These are phyloP conservation scores for Hypoxylon sp. DNA, from an alignment of 2,329 filamentous ascomycete species.

Conservation along the genomic window DNA sequence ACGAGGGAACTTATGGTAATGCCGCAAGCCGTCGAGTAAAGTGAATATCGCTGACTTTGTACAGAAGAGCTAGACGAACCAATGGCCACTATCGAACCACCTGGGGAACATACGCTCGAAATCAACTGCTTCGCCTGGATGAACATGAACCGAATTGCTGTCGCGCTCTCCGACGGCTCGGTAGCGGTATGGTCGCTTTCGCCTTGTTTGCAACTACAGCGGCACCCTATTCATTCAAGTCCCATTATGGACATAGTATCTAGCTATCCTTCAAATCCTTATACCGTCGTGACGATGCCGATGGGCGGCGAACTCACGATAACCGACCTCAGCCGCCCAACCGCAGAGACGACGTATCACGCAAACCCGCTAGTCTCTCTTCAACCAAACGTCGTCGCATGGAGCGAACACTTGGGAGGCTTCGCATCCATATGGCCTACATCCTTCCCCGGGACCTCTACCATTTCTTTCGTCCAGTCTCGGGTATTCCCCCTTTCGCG, in stretches of 20 bases:
- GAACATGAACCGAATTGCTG: slow-evolving; percentile 61
- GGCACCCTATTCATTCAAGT: slow-evolving; percentile 62
- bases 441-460: slow-evolving; percentile 60
- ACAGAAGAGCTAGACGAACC: slow-evolving; percentile 56
- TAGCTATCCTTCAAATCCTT: slow-evolving; percentile 64
- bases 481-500: slow-evolving; percentile 62
- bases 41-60: slow-evolving; percentile 36
- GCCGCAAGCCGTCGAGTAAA: neutral
- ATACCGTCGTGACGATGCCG: slow-evolving; percentile 62
- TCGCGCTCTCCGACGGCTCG: slow-evolving; percentile 65
- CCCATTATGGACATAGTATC: slow-evolving; percentile 63
- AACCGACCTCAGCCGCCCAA: slow-evolving; percentile 61
- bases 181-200: slow-evolving; percentile 64
- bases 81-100: slow-evolving; percentile 54
- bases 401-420: slow-evolving; percentile 63
- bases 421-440: slow-evolving; percentile 62
- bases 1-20: slow-evolving; percentile 52
- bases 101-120: slow-evolving; percentile 56
- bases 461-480: slow-evolving; percentile 61
- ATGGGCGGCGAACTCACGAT: slow-evolving; percentile 62
- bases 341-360: slow-evolving; percentile 61
- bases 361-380: slow-evolving; percentile 59
- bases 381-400: slow-evolving; percentile 61
- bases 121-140: slow-evolving; percentile 64
- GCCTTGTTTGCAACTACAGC: slow-evolving; percentile 57